These are phyloP conservation scores for Yarrowia osloensis DNA, from an alignment of 805 yeast genomes.

Conservation along the genomic window DNA sequence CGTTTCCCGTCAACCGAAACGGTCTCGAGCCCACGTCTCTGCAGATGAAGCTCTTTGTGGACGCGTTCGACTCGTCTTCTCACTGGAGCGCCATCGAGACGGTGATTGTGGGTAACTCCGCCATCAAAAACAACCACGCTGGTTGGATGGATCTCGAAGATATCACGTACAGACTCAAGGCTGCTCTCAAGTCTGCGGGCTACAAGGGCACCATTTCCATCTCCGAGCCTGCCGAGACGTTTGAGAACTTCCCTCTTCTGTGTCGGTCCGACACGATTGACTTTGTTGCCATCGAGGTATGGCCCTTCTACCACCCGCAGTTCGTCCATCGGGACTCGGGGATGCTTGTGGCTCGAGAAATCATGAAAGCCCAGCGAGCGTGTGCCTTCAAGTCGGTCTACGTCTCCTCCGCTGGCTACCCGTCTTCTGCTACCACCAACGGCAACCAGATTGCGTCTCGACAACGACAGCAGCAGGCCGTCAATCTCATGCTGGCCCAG, in stretches of 20 bases:
- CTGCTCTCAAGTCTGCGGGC: not conserved
- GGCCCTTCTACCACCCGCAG: conserved; percentile 12
- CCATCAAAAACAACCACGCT: conserved; percentile 13
- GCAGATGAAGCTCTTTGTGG: not conserved
- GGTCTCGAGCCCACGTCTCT: not conserved
- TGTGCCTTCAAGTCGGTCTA: not conserved
- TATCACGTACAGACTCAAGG: not conserved
- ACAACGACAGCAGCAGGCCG: conserved; percentile 3
- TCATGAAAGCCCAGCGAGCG: not conserved
- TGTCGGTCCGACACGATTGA: not conserved
- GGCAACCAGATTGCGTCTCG: conserved; percentile 8
- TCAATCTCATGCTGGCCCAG: not conserved
- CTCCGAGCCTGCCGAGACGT: conserved; percentile 9
- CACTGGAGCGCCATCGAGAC: not conserved
- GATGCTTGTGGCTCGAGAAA: not conserved
- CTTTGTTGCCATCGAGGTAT: conserved; percentile 2
- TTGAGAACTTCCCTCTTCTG: not conserved
- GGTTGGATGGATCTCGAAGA: conserved; percentile 14
- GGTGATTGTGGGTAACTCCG: conserved; percentile 1
- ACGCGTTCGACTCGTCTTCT: not conserved
- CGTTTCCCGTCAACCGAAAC: not conserved
- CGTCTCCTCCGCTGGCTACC: not conserved
- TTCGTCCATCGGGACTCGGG: not conserved
- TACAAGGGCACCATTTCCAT: not conserved
- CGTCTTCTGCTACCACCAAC: not conserved